phyloP scores from a whole-genome alignment of 129 eudicot species.

The Helichrysum umbraculigerum region DNA sequence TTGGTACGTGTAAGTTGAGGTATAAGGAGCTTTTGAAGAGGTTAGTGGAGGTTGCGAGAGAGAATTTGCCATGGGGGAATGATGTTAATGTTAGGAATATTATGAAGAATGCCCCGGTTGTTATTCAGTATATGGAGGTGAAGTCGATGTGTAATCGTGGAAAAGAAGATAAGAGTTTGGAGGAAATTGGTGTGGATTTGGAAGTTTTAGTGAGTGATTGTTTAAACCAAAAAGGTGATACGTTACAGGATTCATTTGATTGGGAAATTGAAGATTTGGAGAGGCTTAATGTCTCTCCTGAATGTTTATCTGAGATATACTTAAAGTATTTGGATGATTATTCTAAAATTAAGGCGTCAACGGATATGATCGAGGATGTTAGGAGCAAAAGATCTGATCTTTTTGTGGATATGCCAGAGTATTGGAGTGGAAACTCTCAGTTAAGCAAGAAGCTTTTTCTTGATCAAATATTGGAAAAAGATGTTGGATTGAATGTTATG shows the following conservation, averaged over 20 bases:
- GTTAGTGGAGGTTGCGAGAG: conserved; percentile 68
- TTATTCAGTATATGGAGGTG: conserved; percentile 77
- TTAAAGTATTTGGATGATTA: conserved; percentile 43
- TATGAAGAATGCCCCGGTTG: conserved; percentile 59
- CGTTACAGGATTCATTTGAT: neutral
- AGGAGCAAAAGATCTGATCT: conserved; percentile 24
- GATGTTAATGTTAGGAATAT: conserved; percentile 73
- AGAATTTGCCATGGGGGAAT: conserved; percentile 74
- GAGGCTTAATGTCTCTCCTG: conserved; percentile 46
- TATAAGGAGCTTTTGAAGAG: conserved; percentile 68
- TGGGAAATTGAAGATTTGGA: conserved; percentile 37
- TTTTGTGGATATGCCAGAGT: conserved; percentile 34
- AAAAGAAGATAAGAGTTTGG: conserved; percentile 21
- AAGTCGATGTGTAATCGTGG: conserved; percentile 48
- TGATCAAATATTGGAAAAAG: conserved; percentile 59
- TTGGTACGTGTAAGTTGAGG: conserved; percentile 54
- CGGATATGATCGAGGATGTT: neutral
- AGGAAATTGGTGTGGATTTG: conserved; percentile 35
- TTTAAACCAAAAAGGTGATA: conserved; percentile 17
- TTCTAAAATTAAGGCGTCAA: conserved; percentile 30
- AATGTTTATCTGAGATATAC: conserved; percentile 51
- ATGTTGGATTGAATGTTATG: conserved; percentile 58
- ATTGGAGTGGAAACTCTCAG: conserved; percentile 70
- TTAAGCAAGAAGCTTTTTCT: conserved; percentile 62
- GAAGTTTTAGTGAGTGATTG: conserved; percentile 45